Evolutionary conservation across 345 rosid genomes (phyloP), one percentile per base, ranked within the genome.

Genomic region (Hibiscus tridactylites): DNA sequence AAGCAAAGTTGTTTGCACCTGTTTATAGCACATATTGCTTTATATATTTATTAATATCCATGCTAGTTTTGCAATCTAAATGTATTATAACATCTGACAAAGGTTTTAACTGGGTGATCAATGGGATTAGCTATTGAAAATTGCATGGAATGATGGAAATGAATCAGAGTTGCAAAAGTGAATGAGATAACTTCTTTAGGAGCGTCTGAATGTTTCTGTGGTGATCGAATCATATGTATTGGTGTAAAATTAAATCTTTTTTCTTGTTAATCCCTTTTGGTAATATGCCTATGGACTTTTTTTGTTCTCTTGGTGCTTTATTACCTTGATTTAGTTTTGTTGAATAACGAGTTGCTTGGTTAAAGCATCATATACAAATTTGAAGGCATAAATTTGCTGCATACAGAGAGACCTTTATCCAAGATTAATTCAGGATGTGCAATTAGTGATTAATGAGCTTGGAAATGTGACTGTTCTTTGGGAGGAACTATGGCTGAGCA

Each of bases 401-500:
- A 31, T 88, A 85, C 96, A 93, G 98, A 83, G 77, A 69, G 88
- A 86, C 66, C 86, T 86, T 57, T 91, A 90, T 75, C 98, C 97
- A 42, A 88, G 88, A 83, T 82, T 93, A 79, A 83, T 93, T 80
- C 90, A 90, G 82, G 97, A 89, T 81, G 98, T 93, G 76, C 95
- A 90, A 78, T 95, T 93, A 68, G 85, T 93, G 97, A 88, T 93
- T 73, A 86, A 83, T 78, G 97, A 93, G 74, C 97, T 93, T 66
- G 92, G 83, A 64, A 93, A 90, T 79, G 87, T 89, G 62, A 90
- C 98, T 70, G 97, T 93, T 76, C 95, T 93, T 59, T 93, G 98
- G 98, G 98, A 93, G 84, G 98, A 93, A 77, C 85, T 93, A 46
- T 93, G 98, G 97, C 91, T 93, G 64, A 84, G 97, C 85, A 93